Percentiles rank a stretch among this genome's conserved stretches.
phyloP scores from a whole-genome alignment of 495 filamentous ascomycete species.

The Chaetomium cochliodes region DNA sequence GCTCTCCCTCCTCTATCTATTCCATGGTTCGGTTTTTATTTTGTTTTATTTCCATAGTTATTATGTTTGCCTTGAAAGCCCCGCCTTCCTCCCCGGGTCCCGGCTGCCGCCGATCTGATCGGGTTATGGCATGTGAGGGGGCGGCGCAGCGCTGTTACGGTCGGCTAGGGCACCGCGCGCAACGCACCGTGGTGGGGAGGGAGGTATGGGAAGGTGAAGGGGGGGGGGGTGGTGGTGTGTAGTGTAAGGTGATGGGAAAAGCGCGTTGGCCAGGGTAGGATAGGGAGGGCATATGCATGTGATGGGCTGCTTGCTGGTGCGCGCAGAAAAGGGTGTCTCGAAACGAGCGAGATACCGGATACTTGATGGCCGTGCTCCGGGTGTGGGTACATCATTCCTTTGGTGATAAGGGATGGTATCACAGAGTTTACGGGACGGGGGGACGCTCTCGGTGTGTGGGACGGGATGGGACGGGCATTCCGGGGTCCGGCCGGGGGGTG shows the following conservation, averaged over 20 bases:
- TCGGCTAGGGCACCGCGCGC: neutral
- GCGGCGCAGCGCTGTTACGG: neutral
- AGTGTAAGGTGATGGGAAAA: neutral
- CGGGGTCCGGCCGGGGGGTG: neutral
- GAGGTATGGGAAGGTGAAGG: neutral
- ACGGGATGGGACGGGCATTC: neutral
- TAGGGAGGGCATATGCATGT: too few relatives aligned
- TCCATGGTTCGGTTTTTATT: neutral
- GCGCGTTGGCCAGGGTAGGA: too few relatives aligned
- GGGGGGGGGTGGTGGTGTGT: neutral
- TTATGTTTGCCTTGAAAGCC: neutral
- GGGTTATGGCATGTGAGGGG: neutral
- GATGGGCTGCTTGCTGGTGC: too few relatives aligned
- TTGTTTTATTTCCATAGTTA: neutral
- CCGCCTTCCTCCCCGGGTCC: neutral
- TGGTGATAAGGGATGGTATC: too few relatives aligned
- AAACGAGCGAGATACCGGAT: neutral
- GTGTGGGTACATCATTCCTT: neutral
- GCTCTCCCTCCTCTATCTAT: too few relatives aligned
- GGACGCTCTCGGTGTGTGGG: neutral
- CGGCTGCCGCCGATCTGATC: conserved; percentile 10
- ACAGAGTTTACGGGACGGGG: neutral
- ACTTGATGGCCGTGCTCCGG: neutral
- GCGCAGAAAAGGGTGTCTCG: too few relatives aligned
- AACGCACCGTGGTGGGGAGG: neutral